Evolutionary conservation across 1,284 basidiomycete species (phyloP).

Genomic region (Trichosporon coremiiforme): DNA sequence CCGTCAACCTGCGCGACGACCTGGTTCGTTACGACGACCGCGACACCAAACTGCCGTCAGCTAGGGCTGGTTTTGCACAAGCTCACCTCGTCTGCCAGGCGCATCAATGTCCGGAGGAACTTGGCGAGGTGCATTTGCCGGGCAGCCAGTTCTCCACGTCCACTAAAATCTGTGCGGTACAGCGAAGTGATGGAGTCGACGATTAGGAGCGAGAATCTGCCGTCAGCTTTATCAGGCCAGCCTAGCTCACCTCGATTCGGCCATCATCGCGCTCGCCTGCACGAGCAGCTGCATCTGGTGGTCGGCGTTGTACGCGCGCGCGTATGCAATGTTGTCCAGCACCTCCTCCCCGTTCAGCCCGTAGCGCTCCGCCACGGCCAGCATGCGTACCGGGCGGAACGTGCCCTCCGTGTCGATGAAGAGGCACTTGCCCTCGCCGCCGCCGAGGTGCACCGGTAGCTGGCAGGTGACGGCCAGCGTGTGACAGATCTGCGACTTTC

Average conservation of each 20-base stretch:
- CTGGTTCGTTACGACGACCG: slow-evolving; percentile 97
- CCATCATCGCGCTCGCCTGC: slow-evolving; percentile 94
- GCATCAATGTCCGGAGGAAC: slow-evolving; percentile 88
- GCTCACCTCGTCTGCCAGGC: slow-evolving; percentile 90
- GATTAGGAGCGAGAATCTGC: slow-evolving; percentile 90
- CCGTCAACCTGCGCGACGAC: slow-evolving; percentile 98
- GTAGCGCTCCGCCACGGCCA: slow-evolving; percentile 92
- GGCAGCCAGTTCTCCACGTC: slow-evolving; percentile 92
- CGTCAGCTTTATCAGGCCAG: background rate
- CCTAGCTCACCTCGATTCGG: slow-evolving; percentile 78
- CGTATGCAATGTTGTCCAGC: slow-evolving; percentile 97
- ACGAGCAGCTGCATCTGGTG: slow-evolving; percentile 91
- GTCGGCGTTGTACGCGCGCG: slow-evolving; percentile 97
- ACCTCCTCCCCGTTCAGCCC: slow-evolving; percentile 97
- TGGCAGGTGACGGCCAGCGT: slow-evolving; percentile 97
- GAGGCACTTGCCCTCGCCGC: slow-evolving; percentile 97
- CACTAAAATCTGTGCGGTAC: slow-evolving; percentile 94
- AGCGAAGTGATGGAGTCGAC: slow-evolving; percentile 96
- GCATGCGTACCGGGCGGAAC: slow-evolving; percentile 91
- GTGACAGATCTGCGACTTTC: slow-evolving; percentile 98
- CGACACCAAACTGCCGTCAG: slow-evolving; percentile 80
- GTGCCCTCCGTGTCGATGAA: slow-evolving; percentile 99
- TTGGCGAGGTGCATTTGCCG: slow-evolving; percentile 97
- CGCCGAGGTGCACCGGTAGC: slow-evolving; percentile 95
- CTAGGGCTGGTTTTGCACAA: background rate